Percentiles rank a stretch among this genome's conserved stretches.
Evolutionary conservation across 345 rosid species (phyloP).

Genomic region (Populus ilicifolia): DNA sequence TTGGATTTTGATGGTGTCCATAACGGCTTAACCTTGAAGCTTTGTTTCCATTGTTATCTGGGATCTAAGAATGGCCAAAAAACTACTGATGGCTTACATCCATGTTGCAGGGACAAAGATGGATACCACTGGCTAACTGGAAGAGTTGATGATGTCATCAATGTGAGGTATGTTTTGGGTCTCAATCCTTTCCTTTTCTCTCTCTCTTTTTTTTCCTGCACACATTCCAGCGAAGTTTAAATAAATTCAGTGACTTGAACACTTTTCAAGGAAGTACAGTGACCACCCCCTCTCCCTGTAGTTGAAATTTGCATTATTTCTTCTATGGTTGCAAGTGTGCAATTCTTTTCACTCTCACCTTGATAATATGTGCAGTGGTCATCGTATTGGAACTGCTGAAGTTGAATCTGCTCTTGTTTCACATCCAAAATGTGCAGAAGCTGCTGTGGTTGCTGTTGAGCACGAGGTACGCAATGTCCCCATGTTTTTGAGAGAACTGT

Average conservation of each 20-base stretch:
- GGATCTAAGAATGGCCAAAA: background rate
- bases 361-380: slow-evolving; percentile 62
- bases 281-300: background rate
- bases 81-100: slow-evolving; percentile 15
- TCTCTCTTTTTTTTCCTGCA: background rate
- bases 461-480: slow-evolving; percentile 58
- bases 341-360: background rate
- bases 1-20: background rate
- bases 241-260: background rate
- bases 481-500: background rate
- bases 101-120: slow-evolving; percentile 80
- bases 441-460: slow-evolving; percentile 93
- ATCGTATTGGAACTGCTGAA: slow-evolving; percentile 98
- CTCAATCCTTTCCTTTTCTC: background rate
- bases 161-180: slow-evolving; percentile 61
- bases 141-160: slow-evolving; percentile 97
- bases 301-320: background rate
- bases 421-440: slow-evolving; percentile 94
- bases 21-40: background rate
- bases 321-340: background rate
- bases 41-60: background rate
- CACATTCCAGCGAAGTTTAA: background rate
- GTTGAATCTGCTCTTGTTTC: slow-evolving; percentile 98
- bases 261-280: background rate
- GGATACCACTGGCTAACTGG: slow-evolving; percentile 98